Base-by-base conservation (phyloP, 163 green algal species). In the Scenedesmus sp. region DNA sequence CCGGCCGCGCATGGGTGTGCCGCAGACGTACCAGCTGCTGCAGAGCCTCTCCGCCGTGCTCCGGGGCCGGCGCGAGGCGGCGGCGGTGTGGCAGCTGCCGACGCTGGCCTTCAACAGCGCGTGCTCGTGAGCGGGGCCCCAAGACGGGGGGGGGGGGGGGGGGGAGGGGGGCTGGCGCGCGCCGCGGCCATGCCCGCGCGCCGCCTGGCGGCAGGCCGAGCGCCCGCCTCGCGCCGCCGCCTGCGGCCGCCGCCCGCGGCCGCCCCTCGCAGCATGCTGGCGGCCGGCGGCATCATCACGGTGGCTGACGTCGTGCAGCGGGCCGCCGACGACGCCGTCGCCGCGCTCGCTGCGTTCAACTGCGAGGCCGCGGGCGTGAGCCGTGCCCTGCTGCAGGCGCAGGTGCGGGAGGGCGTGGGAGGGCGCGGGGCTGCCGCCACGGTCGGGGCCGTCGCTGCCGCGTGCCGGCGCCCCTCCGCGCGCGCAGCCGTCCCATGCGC, bases 231-330 rank as follows among this genome's bases (percentile, higher is more conserved):
- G 7, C 6, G 7, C 39, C 10, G 39, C 39, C 10, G 39, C 39
- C 39, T 47, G 39, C 39, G 6, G 39, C 39, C 39, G 6, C 39
- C 39, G 6, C 7, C 10, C 39, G 39, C 39, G 39, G n/a, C n/a
- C n/a, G n/a, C n/a, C n/a, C n/a, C n/a, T n/a, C 63, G 48, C 69
- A 77, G 58, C 45, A 63, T 63, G 71, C 31, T 72, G 71, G 58
- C 29, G 13, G 18, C n/a, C 1, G 45, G 58, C 17, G 15, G 47
- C 18, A 22, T 63, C 4, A 44, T 48, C 2, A 80, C 58, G 18
- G 5, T 80, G 31, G 71, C 71, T 14, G 58, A 80, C 24, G n/a
- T 72, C 7, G 10, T 42, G 20, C 31, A 24, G 2, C 18, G 36
- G 3, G 28, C 39, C 33, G 31, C 48, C 26, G 34, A 45, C 10